phyloP scores from a whole-genome alignment of 768 basidiomycete genomes.

The Candolleomyces efflorescens region DNA sequence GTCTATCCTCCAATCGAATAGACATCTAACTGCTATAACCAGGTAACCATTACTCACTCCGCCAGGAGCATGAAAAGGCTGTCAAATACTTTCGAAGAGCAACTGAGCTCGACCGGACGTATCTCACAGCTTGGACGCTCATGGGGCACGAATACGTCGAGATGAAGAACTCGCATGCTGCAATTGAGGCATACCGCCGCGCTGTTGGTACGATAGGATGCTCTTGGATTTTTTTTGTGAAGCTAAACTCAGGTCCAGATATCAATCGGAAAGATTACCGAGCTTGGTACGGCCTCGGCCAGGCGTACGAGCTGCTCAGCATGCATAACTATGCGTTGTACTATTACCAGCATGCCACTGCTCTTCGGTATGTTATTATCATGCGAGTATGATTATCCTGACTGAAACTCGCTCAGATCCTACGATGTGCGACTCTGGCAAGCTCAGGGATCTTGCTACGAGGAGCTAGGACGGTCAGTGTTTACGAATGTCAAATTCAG shows the following conservation, averaged over 20 bases:
- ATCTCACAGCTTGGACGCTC: conserved; percentile 95
- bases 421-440: conserved; percentile 97
- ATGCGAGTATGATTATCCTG: neutral
- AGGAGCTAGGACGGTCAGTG: conserved; percentile 76
- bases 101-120: conserved; percentile 91
- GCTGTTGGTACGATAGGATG: conserved; percentile 71
- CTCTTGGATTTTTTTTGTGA: neutral
- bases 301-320: conserved; percentile 93
- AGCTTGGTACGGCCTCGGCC: conserved; percentile 98
- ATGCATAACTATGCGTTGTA: conserved; percentile 97
- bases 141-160: conserved; percentile 99
- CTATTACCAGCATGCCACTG: conserved; percentile 95
- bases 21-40: neutral
- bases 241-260: conserved; percentile 45
- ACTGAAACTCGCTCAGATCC: conserved; percentile 48
- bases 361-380: conserved; percentile 60
- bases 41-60: conserved; percentile 98
- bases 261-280: conserved; percentile 96
- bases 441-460: conserved; percentile 90
- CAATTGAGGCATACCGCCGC: conserved; percentile 94
- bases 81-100: conserved; percentile 93
- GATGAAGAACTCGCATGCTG: conserved; percentile 98
- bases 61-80: conserved; percentile 93
- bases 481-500: neutral
- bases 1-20: neutral